Evolutionary conservation across 306 rosid genomes (phyloP).

Genomic region (Medicago truncatula): DNA sequence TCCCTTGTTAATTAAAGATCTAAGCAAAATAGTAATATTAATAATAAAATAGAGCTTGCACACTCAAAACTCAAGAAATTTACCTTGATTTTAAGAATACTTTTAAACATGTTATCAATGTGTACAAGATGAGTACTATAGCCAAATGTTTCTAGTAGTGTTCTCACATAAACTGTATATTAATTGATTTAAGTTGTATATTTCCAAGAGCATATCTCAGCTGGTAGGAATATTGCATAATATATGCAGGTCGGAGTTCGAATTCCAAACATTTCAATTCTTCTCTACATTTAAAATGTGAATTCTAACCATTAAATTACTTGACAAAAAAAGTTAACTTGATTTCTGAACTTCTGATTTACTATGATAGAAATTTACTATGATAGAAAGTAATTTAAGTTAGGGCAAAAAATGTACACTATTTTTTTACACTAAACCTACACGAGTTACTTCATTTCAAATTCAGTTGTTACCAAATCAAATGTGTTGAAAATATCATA

Average conservation of each 20-base stretch:
- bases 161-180: background rate
- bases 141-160: slow-evolving; percentile 14
- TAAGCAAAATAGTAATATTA: slow-evolving; percentile 8
- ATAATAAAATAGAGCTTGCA: slow-evolving; percentile 6
- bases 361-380: background rate
- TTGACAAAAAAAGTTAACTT: too few species aligned
- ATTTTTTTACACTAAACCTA: background rate
- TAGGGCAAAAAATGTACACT: background rate
- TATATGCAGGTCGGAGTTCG: too few species aligned
- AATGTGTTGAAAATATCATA: background rate
- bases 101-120: slow-evolving; percentile 6
- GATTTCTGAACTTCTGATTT: background rate
- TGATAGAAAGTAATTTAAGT: background rate
- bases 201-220: too few species aligned
- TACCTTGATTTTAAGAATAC: slow-evolving; percentile 22
- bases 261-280: too few species aligned
- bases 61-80: slow-evolving; percentile 12
- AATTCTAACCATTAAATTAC: too few species aligned
- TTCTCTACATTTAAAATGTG: too few species aligned
- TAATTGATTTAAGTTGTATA: too few species aligned
- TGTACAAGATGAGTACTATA: background rate
- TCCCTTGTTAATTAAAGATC: slow-evolving; percentile 4
- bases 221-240: too few species aligned
- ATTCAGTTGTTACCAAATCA: background rate
- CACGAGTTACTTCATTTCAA: background rate